Base-by-base conservation (phyloP, 2,329 filamentous ascomycete species). In the Aspergillus carbonarius region DNA sequence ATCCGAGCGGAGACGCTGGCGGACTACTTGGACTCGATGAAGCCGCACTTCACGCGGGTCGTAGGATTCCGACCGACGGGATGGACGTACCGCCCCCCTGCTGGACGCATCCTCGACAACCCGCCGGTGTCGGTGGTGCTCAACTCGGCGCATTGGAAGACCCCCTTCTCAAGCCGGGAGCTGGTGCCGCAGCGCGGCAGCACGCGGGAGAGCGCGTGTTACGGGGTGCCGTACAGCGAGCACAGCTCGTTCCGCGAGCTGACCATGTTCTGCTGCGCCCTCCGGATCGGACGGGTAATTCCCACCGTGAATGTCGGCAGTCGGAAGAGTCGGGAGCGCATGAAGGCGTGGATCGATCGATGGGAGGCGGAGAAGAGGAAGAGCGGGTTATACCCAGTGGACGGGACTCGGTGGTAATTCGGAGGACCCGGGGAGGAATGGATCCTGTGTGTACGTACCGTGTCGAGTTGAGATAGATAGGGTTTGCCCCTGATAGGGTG, bases 181-280 rank as follows among this genome's bases (percentile, higher is more conserved):
- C 83, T 99, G 40, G 81, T 86, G 0, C 88, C 92, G 0, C 92
- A 96, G 76, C 84, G 92, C 4, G 95, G 95, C 3, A 93, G 90
- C 75, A 93, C 90, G 3, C 83, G 83, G 49, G 88, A 93, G 66
- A 90, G 90, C 37, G 88, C 89, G 73, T 97, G 92, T 73, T 96
- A 96, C 66, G 93, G 92, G 0, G 95, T 98, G 2, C 95, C 95
- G 2, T 99, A 99, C 72, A 93, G 89, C 53, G 95, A 99, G 78
- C 95, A 99, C 74, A 95, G 90, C 73, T 96, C 91, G 61, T 99
- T 99, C 71, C 83, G 93, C 40, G 95, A 99, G 79, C 76, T 99
- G 71, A 93, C 92, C 0, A 88, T 98, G 84, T 99, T 99, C 71
- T 85, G 93, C 66, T 95, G 95, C 81, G 85, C 88, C 18, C 73